Evolutionary conservation across 2,329 filamentous ascomycete genomes (phyloP).

Genomic region (Dichotomopilus funicola): DNA sequence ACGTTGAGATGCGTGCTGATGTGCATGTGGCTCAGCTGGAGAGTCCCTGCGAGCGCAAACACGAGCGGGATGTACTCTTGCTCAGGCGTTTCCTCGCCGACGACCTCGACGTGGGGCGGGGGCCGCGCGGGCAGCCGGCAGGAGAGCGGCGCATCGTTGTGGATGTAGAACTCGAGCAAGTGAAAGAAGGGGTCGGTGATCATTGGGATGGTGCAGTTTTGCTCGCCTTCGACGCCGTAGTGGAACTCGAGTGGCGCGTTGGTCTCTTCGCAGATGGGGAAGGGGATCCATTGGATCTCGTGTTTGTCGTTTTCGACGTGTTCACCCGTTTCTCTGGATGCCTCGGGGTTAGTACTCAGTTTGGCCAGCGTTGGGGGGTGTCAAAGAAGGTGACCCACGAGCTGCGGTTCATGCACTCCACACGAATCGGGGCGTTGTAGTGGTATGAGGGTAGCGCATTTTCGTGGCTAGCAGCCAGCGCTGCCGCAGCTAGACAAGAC

Average conservation of each 20-base stretch:
- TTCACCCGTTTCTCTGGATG: conserved; percentile 74
- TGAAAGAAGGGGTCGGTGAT: conserved; percentile 78
- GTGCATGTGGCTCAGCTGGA: conserved; percentile 85
- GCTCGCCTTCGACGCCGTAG: conserved; percentile 75
- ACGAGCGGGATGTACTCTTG: conserved; percentile 74
- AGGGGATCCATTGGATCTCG: conserved; percentile 86
- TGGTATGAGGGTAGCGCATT: conserved; percentile 53
- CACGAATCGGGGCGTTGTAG: conserved; percentile 59
- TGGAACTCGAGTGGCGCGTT: conserved; percentile 71
- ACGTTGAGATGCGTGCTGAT: conserved; percentile 87
- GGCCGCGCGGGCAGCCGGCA: conserved; percentile 85
- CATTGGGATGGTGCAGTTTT: conserved; percentile 77
- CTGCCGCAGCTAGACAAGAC: conserved; percentile 2
- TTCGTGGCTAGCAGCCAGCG: conserved; percentile 25
- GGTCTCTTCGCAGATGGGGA: conserved; percentile 87
- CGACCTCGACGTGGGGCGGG: conserved; percentile 45
- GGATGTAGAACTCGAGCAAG: conserved; percentile 93
- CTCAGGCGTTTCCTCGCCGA: conserved; percentile 44
- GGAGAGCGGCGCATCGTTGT: conserved; percentile 86
- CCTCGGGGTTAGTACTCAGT: neutral
- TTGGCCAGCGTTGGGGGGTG: neutral
- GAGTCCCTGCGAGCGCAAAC: conserved; percentile 80
- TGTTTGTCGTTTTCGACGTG: conserved; percentile 76
- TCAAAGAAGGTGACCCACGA: conserved; percentile 46
- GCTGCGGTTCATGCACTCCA: conserved; percentile 69